These are phyloP conservation scores for Cladophialophora psammophila DNA, from an alignment of 2,329 filamentous ascomycete genomes.

Conservation along the genomic window DNA sequence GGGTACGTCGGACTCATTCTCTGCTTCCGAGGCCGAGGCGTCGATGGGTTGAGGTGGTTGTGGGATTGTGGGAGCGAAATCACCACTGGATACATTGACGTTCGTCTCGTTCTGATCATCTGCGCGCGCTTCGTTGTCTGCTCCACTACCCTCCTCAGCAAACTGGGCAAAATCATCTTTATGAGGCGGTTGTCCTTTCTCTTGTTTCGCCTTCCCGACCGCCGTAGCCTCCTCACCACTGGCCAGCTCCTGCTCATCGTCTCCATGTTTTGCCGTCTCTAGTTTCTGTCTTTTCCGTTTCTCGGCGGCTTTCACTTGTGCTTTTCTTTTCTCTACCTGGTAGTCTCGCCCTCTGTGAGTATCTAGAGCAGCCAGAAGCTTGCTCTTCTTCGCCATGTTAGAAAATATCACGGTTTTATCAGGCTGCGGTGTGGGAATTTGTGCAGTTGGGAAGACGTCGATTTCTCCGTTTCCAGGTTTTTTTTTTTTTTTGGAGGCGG, in stretches of 20 bases:
- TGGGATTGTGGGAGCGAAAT: constrained; percentile 44
- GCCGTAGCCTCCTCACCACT: not conserved
- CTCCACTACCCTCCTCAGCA: constrained; percentile 1
- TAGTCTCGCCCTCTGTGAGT: constrained; percentile 70
- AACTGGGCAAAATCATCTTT: constrained; percentile 30
- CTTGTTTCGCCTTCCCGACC: not conserved
- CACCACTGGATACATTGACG: constrained; percentile 33
- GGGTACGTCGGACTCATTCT: constrained; percentile 85
- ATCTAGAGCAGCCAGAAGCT: constrained; percentile 66
- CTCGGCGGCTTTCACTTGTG: constrained; percentile 61
- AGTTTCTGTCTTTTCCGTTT: constrained; percentile 52
- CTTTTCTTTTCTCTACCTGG: constrained; percentile 78
- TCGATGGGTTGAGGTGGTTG: constrained; percentile 52
- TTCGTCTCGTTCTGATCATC: constrained; percentile 28
- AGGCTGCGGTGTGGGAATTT: constrained; percentile 1
- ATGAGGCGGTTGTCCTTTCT: not conserved
- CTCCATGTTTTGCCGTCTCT: constrained; percentile 19
- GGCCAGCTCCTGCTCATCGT: not conserved
- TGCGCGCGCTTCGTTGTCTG: constrained; percentile 10
- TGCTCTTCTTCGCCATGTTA: constrained; percentile 62
- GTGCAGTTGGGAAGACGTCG: not conserved
- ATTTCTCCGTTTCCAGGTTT: not conserved
- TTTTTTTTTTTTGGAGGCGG: constrained; percentile 1
- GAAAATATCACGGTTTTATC: not conserved
- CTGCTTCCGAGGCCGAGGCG: constrained; percentile 66